Evolutionary conservation across 345 rosid genomes (phyloP), one percentile per base, ranked within the genome.

Genomic region (Eucalyptus cloeziana): DNA sequence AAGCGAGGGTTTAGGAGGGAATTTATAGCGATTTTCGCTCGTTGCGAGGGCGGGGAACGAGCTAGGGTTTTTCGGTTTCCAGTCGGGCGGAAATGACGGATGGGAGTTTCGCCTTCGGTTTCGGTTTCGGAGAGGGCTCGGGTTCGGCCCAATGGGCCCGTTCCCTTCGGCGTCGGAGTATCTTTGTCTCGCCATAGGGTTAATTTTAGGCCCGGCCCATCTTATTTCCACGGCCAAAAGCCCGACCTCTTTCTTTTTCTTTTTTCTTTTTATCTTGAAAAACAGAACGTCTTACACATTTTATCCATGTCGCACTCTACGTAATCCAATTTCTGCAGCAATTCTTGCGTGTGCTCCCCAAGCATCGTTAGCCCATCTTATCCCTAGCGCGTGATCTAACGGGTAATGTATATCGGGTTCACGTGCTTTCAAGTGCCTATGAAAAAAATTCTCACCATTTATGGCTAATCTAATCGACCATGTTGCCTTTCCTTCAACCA

Each of bases 321-420:
- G 2, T 71, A 19, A 37, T 37, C 44, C 7, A 3, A 37, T 69
- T 69, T 27, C 16, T 16, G 9, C 71, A 64, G 71, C 37, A 7
- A n/a, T 64, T 64, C 37, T n/a, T 30, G 71, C 10, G 8, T 2
- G 8, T n/a, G 17, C 33, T n/a, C 71, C 71, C 4, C 2, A 0
- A 64, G 37, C 71, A 64, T 64, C 11, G 24, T 16, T 33, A 17
- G 22, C 76, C 40, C 10, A 16, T 67, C 21, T 67, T 7, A n/a
- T 69, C 80, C 43, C 40, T 30, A 31, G 43, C 80, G 6, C 80
- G 21, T n/a, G 37, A 67, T 64, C 8, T 14, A n/a, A 30, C 19
- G 3, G 10, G 15, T n/a, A n/a, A n/a, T 0, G n/a, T 64, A 13
- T 67, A n/a, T 14, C 19, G 3, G 0, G 5, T n/a, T n/a, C 3